A percentile compares a stretch with the other conserved stretches of the same genome.
phyloP scores from a whole-genome alignment of 2,329 filamentous ascomycete genomes.

The Celoporthe dispersa region DNA sequence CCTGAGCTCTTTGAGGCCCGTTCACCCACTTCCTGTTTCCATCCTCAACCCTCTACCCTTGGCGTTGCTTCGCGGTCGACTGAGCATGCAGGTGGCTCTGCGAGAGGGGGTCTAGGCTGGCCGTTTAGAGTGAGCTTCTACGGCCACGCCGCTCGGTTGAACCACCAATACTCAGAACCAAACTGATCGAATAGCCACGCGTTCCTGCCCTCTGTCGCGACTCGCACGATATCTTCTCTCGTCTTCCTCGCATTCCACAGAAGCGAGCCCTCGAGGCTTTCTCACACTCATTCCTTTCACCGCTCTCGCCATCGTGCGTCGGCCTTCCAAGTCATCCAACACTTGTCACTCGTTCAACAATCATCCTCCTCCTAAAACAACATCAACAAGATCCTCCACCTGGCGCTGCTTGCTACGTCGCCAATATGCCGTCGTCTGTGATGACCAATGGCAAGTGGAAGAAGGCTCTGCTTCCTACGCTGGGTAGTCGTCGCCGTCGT shows the following conservation, averaged over 20 bases:
- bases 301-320: not conserved
- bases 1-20: not conserved
- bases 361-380: not conserved
- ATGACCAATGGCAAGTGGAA: constrained; percentile 25
- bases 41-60: not conserved
- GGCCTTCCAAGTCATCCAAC: not conserved
- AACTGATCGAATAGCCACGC: not conserved
- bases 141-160: not conserved
- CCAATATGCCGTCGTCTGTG: constrained; percentile 7
- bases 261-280: not conserved
- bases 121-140: not conserved
- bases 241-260: not conserved
- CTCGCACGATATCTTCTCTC: not conserved
- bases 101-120: not conserved
- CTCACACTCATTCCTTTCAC: not conserved
- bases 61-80: not conserved
- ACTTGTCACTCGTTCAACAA: constrained; percentile 9
- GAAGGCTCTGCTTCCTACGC: constrained; percentile 21
- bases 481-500: constrained; percentile 21
- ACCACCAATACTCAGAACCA: not conserved
- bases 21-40: not conserved
- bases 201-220: not conserved
- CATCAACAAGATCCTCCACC: not conserved
- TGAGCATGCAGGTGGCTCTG: not conserved
- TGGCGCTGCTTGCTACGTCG: constrained; percentile 1